A percentile compares a stretch with the other conserved stretches of the same genome.
These are phyloP conservation scores for Fusarium oxysporum DNA, from an alignment of 2,329 filamentous ascomycete genomes.

Conservation along the genomic window DNA sequence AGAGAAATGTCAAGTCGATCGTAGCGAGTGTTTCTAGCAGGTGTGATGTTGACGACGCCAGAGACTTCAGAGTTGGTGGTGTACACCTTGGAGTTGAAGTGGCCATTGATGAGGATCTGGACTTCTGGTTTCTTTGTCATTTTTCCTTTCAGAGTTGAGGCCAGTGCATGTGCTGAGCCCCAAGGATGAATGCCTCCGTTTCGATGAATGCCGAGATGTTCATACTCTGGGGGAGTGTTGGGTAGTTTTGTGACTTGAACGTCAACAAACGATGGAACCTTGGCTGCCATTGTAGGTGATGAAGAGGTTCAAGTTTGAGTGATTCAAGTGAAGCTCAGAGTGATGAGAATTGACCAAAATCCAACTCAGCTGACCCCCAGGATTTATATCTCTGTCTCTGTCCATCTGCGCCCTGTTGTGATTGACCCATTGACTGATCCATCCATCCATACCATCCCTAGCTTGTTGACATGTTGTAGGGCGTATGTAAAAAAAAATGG, in stretches of 20 bases:
- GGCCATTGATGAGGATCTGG: constrained; percentile 25
- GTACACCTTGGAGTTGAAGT: constrained; percentile 43
- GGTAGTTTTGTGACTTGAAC: constrained; percentile 27
- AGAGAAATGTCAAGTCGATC: constrained; percentile 33
- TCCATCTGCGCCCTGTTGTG: constrained; percentile 29
- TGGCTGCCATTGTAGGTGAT: constrained; percentile 16
- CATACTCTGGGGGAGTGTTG: constrained; percentile 26
- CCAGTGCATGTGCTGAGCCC: constrained; percentile 20
- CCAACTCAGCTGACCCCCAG: background rate
- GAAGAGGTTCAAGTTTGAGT: background rate
- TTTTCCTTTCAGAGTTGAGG: constrained; percentile 14
- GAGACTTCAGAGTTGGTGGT: constrained; percentile 41
- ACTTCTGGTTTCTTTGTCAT: constrained; percentile 26
- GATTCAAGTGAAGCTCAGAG: background rate
- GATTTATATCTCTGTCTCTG: constrained; percentile 5
- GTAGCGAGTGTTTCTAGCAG: constrained; percentile 27
- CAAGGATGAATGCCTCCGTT: constrained; percentile 18
- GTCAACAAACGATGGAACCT: constrained; percentile 22
- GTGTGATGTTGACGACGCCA: constrained; percentile 32
- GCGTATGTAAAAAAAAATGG: constrained; percentile 6
- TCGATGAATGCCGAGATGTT: constrained; percentile 28
- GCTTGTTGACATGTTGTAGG: constrained; percentile 38
- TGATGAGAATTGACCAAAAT: background rate
- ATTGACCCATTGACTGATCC: constrained; percentile 31
- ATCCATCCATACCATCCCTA: constrained; percentile 22